Evolutionary conservation across 192 early-diverging fungal species (phyloP).

Genomic region (Chytriomyces confervae): DNA sequence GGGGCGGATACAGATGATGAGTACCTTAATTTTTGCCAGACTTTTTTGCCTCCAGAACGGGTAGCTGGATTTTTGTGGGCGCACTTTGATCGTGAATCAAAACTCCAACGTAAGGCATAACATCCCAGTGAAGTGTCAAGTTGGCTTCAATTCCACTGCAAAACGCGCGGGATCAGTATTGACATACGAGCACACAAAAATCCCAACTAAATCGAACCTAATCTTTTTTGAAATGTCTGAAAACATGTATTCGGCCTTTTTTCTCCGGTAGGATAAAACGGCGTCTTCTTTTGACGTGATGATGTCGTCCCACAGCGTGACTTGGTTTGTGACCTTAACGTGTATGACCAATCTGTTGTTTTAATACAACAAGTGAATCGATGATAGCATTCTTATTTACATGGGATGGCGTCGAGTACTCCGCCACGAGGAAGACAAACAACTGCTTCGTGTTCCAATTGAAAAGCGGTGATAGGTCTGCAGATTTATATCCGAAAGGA

Average conservation of each 20-base stretch:
- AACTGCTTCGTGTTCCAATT: constrained; percentile 93
- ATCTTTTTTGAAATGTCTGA: constrained; percentile 73
- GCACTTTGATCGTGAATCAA: constrained; percentile 50
- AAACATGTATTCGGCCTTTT: constrained; percentile 72
- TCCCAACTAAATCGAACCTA: constrained; percentile 51
- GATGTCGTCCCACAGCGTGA: constrained; percentile 84
- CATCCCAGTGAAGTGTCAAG: constrained; percentile 80
- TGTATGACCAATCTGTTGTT: not conserved
- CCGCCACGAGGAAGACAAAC: constrained; percentile 78
- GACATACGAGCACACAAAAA: not conserved
- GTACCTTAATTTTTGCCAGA: not conserved
- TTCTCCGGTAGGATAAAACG: constrained; percentile 56
- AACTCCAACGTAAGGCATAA: constrained; percentile 79
- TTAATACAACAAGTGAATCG: constrained; percentile 47
- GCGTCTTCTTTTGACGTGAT: constrained; percentile 73
- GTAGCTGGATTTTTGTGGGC: constrained; percentile 31
- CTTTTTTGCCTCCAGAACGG: constrained; percentile 13
- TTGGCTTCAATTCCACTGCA: constrained; percentile 69
- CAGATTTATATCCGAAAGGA: not conserved
- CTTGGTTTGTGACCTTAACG: constrained; percentile 65
- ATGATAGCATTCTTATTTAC: constrained; percentile 44
- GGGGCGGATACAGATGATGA: too few relatives aligned
- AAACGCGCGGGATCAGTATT: not conserved
- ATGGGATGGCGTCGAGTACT: constrained; percentile 73
- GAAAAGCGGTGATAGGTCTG: constrained; percentile 79